Evolutionary conservation across 2,329 filamentous ascomycete genomes (phyloP).

Genomic region (Exophiala phaeomuriformis): DNA sequence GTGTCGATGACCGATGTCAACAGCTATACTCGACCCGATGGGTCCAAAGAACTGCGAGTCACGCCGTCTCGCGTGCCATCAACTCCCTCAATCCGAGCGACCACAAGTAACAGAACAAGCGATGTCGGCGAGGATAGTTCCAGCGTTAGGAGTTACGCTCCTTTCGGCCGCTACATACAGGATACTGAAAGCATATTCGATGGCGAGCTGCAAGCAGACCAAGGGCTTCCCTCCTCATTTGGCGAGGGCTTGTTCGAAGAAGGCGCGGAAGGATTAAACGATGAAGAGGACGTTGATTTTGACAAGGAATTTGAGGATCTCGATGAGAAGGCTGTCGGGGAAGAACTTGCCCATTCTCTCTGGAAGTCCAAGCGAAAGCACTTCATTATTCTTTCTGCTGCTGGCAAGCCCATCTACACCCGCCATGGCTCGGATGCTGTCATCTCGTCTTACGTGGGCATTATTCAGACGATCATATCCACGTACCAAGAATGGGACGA

Average conservation of each 20-base stretch:
- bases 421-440: conserved; percentile 83
- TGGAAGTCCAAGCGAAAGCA: conserved; percentile 96
- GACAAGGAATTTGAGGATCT: conserved; percentile 65
- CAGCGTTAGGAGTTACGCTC: conserved; percentile 46
- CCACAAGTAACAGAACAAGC: conserved; percentile 41
- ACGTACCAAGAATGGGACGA: conserved; percentile 82
- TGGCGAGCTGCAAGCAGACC: conserved; percentile 48
- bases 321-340: conserved; percentile 46
- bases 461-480: conserved; percentile 95
- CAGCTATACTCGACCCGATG: conserved; percentile 65
- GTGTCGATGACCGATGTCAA: conserved; percentile 74
- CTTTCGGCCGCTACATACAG: conserved; percentile 52
- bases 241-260: conserved; percentile 27
- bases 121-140: conserved; percentile 43
- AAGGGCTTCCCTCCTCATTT: conserved; percentile 33
- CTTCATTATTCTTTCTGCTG: conserved; percentile 91
- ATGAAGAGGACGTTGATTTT: conserved; percentile 60
- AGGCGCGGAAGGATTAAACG: conserved; percentile 23
- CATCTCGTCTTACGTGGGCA: conserved; percentile 88
- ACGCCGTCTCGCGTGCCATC: conserved; percentile 35
- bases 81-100: conserved; percentile 32
- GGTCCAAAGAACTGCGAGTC: conserved; percentile 56
- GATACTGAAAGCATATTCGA: conserved; percentile 78
- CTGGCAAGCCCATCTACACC: conserved; percentile 95
- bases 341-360: conserved; percentile 59